Base-by-base conservation (phyloP, 495 filamentous ascomycete species). In the Xylaria castorea region DNA sequence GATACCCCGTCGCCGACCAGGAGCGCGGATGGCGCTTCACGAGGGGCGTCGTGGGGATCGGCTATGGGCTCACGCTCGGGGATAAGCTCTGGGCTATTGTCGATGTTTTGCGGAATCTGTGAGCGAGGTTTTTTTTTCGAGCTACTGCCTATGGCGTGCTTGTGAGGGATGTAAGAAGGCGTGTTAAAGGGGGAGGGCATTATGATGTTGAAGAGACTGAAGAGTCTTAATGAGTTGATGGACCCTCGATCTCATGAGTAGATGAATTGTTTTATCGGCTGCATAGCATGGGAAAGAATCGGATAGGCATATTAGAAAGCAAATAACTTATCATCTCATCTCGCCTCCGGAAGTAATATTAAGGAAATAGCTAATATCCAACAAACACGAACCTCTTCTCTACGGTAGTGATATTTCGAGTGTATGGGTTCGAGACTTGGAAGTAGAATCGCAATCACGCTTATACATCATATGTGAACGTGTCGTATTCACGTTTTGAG, bases 1-100 rank as follows among this genome's bases (percentile, higher is more conserved):
- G 92, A 75, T 97, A 98, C 82, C 95, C 95, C 7, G 91, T 95
- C 68, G 76, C 81, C 5, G 83, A 86, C 55, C 85, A 84, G 69
- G 82, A 79, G 72, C 75, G 82, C 75, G 87, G 84, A 75, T 88
- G 91, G 88, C 63, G 81, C 63, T 90, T 91, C 70, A 84, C 85
- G 5, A 86, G 76, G 73, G 87, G 87, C 36, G 83, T 88, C 5
- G 83, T 89, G n/a, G 86, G 86, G 40, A 42, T 89, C 12, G 87
- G 87, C 42, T 89, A 89, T 75, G 87, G 83, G 34, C 70, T 81
- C n/a, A 74, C 79, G 5, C 11, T 84, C 1, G 48, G 22, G 64
- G 79, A 76, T 58, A 85, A 85, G 80, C 14, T 84, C 11, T 66
- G 57, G 44, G 85, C 83, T 20, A 44, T 87, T 27, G 64, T 78